Percentiles rank a stretch among this genome's conserved stretches.
These are phyloP conservation scores for Xerocomus nothofagi DNA, from an alignment of 1,284 basidiomycete genomes.

Conservation along the genomic window DNA sequence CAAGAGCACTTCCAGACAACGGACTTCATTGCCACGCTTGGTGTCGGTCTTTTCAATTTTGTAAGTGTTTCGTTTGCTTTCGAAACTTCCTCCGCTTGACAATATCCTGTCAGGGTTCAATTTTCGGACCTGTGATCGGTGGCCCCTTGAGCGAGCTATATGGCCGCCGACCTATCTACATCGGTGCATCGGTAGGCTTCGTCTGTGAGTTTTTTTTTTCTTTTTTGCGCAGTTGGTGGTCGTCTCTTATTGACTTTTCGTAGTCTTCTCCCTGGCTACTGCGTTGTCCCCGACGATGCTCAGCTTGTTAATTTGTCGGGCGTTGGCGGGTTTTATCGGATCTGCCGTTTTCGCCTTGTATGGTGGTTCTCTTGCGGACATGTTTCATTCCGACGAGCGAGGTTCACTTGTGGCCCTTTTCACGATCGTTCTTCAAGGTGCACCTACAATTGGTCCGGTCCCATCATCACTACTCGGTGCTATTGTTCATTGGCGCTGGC, in stretches of 20 bases:
- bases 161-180: slow-evolving; percentile 26
- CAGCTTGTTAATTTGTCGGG: slow-evolving; percentile 21
- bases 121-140: slow-evolving; percentile 30
- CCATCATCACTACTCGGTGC: slow-evolving; percentile 27
- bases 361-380: slow-evolving; percentile 28
- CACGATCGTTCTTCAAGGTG: slow-evolving; percentile 28
- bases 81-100: not conserved
- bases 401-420: slow-evolving; percentile 29
- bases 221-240: not conserved
- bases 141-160: slow-evolving; percentile 29
- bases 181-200: slow-evolving; percentile 26
- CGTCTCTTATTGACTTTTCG: slow-evolving; percentile 1
- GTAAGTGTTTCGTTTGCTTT: slow-evolving; percentile 12
- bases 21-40: slow-evolving; percentile 21
- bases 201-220: slow-evolving; percentile 14
- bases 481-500: slow-evolving; percentile 27
- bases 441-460: slow-evolving; percentile 30
- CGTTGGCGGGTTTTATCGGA: slow-evolving; percentile 22
- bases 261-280: slow-evolving; percentile 24
- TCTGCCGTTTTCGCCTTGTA: slow-evolving; percentile 27
- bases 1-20: slow-evolving; percentile 25
- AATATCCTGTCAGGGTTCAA: slow-evolving; percentile 15
- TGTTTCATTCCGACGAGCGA: slow-evolving; percentile 28
- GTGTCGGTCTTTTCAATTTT: slow-evolving; percentile 29
- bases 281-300: slow-evolving; percentile 22